Conservation (phyloP, 148 eudicot genomes). For the Amaranthus cruentus region DNA sequence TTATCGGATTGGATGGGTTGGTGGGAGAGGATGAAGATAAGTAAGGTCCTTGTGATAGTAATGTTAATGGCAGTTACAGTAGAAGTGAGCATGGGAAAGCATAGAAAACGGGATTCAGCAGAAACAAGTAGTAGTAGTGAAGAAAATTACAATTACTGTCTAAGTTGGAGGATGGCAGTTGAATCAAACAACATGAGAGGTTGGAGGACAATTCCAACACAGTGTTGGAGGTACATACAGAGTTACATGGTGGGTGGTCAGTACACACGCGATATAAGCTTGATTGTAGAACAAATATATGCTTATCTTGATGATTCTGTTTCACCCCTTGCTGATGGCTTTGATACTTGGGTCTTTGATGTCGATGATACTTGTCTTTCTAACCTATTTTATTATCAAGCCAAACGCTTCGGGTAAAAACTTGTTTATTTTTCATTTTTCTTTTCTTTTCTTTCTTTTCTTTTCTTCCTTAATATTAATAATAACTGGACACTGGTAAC, state of each 20-base stretch:
- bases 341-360: constrained; percentile 79
- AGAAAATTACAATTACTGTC: constrained; percentile 39
- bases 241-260: constrained; percentile 69
- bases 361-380: constrained; percentile 84
- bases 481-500: too few relatives aligned
- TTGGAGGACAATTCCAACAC: constrained; percentile 65
- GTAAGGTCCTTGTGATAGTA: too few relatives aligned
- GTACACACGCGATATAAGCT: constrained; percentile 44
- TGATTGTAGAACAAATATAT: constrained; percentile 41
- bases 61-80: too few relatives aligned
- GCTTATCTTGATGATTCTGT: constrained; percentile 38
- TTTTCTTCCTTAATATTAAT: too few relatives aligned
- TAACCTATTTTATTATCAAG: constrained; percentile 51
- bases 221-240: constrained; percentile 53
- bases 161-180: constrained; percentile 80
- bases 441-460: background rate
- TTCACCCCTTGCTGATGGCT: constrained; percentile 35
- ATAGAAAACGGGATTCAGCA: constrained; percentile 3
- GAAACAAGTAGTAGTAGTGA: background rate
- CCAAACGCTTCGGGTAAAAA: constrained; percentile 59
- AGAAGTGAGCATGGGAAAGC: background rate
- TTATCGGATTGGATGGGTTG: too few relatives aligned
- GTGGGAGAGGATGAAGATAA: too few relatives aligned
- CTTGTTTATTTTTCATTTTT: background rate
- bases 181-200: constrained; percentile 63